These are phyloP conservation scores for Scytalidium sp. DNA, from an alignment of 2,329 filamentous ascomycete species.

Conservation along the genomic window DNA sequence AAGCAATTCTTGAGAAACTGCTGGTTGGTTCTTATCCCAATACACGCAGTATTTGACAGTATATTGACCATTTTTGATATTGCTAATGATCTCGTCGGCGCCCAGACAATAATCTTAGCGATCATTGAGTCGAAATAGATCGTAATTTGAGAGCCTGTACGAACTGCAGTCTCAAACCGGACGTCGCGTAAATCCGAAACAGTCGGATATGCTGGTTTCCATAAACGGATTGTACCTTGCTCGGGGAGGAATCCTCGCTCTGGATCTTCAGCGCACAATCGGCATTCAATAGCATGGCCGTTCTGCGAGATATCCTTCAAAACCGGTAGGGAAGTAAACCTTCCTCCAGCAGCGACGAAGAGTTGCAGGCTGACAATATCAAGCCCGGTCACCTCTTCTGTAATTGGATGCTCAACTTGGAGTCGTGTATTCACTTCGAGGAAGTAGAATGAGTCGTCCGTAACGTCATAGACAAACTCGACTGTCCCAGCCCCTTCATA, in stretches of 20 bases:
- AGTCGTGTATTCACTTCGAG: constrained; percentile 19
- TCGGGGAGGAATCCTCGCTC: constrained; percentile 34
- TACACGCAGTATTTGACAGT: constrained; percentile 34
- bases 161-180: constrained; percentile 35
- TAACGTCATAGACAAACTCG: constrained; percentile 59
- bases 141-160: constrained; percentile 32
- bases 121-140: constrained; percentile 42
- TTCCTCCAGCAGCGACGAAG: constrained; percentile 27
- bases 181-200: constrained; percentile 8
- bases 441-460: constrained; percentile 42
- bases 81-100: constrained; percentile 31
- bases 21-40: constrained; percentile 59
- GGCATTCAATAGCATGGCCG: constrained; percentile 39
- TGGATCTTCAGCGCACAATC: constrained; percentile 38
- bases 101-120: constrained; percentile 39
- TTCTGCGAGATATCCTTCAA: constrained; percentile 13
- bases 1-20: constrained; percentile 67
- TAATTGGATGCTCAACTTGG: constrained; percentile 20
- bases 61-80: constrained; percentile 32
- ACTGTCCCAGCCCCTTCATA: constrained; percentile 59
- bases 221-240: constrained; percentile 32
- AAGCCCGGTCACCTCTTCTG: constrained; percentile 15
- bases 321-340: constrained; percentile 7
- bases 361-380: constrained; percentile 27
- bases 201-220: constrained; percentile 34